A percentile compares a stretch with the other conserved stretches of the same genome.
Conservation (phyloP, 2,329 filamentous ascomycete genomes). For the Gnomoniopsis smithogilvyi region DNA sequence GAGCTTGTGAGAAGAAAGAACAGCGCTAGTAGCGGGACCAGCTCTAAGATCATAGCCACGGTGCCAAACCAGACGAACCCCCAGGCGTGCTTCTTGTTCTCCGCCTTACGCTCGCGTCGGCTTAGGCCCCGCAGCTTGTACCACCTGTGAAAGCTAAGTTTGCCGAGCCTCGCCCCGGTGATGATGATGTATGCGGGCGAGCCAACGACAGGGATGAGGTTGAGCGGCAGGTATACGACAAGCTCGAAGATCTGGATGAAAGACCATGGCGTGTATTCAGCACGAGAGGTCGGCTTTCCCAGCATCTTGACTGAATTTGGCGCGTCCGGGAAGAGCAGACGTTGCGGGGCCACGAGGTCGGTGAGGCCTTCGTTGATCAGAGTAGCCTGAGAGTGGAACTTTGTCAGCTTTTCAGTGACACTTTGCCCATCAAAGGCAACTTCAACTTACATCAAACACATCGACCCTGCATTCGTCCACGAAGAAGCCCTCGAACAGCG, state of each 20-base stretch:
- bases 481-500: conserved; percentile 75
- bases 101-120: conserved; percentile 69
- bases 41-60: conserved; percentile 76
- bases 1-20: conserved; percentile 89
- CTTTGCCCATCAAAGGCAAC: background rate
- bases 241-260: conserved; percentile 88
- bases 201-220: conserved; percentile 80
- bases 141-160: conserved; percentile 87
- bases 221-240: conserved; percentile 74
- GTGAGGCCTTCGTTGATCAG: conserved; percentile 71
- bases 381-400: conserved; percentile 47
- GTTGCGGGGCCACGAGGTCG: conserved; percentile 64
- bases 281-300: conserved; percentile 73
- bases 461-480: conserved; percentile 77
- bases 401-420: conserved; percentile 12
- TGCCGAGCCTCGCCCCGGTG: conserved; percentile 83
- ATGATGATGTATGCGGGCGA: conserved; percentile 83
- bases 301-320: conserved; percentile 74
- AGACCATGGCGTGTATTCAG: conserved; percentile 85
- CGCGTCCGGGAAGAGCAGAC: conserved; percentile 64
- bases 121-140: conserved; percentile 75
- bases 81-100: conserved; percentile 65
- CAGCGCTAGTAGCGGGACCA: conserved; percentile 90
- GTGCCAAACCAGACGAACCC: conserved; percentile 95
- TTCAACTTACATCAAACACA: conserved; percentile 70